A percentile compares a stretch with the other conserved stretches of the same genome.
Conservation (phyloP, 2,329 filamentous ascomycete genomes). For the Diaporthe citrichinensis region DNA sequence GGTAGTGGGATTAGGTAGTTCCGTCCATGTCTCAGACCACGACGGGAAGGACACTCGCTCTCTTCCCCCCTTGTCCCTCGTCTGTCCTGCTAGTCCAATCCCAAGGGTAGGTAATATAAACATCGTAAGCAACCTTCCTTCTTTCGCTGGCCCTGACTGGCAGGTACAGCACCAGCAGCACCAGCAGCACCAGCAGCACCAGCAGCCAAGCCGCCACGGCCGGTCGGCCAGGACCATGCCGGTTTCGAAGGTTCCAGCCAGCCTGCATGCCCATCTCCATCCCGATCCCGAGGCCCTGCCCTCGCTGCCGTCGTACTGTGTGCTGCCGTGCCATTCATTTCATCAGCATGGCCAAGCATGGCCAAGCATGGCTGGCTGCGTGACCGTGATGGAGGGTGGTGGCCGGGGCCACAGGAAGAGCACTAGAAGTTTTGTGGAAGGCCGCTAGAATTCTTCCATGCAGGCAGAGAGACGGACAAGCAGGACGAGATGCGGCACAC, state of each 20-base stretch:
- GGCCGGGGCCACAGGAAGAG: constrained; percentile 21
- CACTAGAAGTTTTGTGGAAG: constrained; percentile 39
- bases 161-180: neutral
- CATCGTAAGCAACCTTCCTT: neutral
- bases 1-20: neutral
- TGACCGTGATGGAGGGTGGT: neutral
- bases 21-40: neutral
- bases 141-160: neutral
- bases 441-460: constrained; percentile 35
- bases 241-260: constrained; percentile 28
- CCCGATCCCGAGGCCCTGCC: constrained; percentile 10
- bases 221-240: constrained; percentile 24
- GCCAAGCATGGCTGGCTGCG: neutral
- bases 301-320: neutral
- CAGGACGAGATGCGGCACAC: neutral
- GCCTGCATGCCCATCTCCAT: neutral
- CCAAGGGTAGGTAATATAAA: neutral
- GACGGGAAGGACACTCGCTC: neutral
- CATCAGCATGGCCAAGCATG: neutral
- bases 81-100: neutral
- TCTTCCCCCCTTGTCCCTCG: neutral
- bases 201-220: constrained; percentile 22
- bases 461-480: neutral
- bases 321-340: neutral
- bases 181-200: neutral